Evolutionary conservation across 129 eudicot genomes (phyloP), one percentile per base, ranked within the genome.

Genomic region (Tagetes patula): DNA sequence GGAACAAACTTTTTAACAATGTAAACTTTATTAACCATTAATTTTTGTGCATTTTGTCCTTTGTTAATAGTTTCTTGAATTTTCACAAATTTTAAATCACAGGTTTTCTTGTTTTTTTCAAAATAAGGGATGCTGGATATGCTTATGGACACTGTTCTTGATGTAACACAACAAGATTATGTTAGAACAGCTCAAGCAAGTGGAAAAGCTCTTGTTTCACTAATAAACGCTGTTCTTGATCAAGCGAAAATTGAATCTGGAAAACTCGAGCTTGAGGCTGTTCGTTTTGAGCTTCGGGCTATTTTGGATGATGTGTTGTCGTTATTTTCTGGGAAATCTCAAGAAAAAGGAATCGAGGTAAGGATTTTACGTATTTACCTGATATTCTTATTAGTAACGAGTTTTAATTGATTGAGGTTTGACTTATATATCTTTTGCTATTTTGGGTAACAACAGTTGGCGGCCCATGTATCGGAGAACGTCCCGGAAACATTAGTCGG

Each of bases 161-260:
- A 86, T 70, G 83, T 82, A 34, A 80, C 69, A 42, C 99, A 94
- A 77, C 36, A 81, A 76, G 96, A 94, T 76, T 94, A 76, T 73
- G 99, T 91, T 27, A 78, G 85, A 65, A 94, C 97, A 53, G 99
- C 99, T 50, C 89, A 83, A 75, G 97, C 81, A 32, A 86, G 97
- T 82, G 99, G 99, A 63, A 88, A 84, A 75, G 99, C 83, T 86
- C 75, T 94, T 37, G 88, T 90, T 55, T 77, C 84, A 20, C 77
- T 94, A 75, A 90, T 94, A 52, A 90, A 90, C 61, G 87, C 86
- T 80, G 99, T 94, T 58, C 81, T 94, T 37, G 99, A 94, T 85
- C 97, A 88, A 78, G 97, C 99, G 10, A 94, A 94, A 85, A 94
- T 94, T 64, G 99, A 94, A 76, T 88, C 99, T 2, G 97, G 96